Evolutionary conservation across 163 green algal species (phyloP), one percentile per base, ranked within the genome.

Genomic region (Chloroidium sp.): DNA sequence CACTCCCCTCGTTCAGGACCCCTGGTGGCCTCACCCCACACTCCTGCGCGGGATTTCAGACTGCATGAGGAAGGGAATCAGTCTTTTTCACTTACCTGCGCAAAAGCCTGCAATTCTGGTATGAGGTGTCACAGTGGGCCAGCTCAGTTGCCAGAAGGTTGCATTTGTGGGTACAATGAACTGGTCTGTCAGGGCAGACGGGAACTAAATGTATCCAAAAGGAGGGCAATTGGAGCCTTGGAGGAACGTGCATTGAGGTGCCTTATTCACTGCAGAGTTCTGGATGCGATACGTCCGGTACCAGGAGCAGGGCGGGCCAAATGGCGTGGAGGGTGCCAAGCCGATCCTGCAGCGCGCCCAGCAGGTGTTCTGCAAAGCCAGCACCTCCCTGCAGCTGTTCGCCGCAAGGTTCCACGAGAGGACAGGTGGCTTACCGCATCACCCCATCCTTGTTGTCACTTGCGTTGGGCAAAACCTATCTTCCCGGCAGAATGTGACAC

Each of bases 251-350:
- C 6, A 72, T 10, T 60, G 36, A 36, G 36, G 36, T 36, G 36
- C 36, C 69, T 67, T 69, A 57, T 62, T 57, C 57, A 2, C 60
- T 75, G 69, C 90, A 90, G 93, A 95, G 81, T 95, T 92, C 83
- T 97, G 93, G 93, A 82, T 90, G 76, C 89, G 93, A 61, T 97
- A 97, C 85, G 86, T 92, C 4, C 81, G 85, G 13, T 93, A 85
- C 80, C 85, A 92, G 80, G 92, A 95, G 67, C 69, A 61, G 8
- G 64, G 78, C 6, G 75, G 58, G 0, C 64, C 64, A 10, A 36
- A 36, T 36, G 83, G 82, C 61, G 76, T 85, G 13, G 79, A 84
- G 0, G 78, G 74, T 60, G 91, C 92, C 14, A 75, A 75, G 8
- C 78, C 72, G 0, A 88, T 84, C 12, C 74, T 96, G 76, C 68